Conservation (phyloP, 116 monocot species). For the Dioscorea cayenensis region DNA sequence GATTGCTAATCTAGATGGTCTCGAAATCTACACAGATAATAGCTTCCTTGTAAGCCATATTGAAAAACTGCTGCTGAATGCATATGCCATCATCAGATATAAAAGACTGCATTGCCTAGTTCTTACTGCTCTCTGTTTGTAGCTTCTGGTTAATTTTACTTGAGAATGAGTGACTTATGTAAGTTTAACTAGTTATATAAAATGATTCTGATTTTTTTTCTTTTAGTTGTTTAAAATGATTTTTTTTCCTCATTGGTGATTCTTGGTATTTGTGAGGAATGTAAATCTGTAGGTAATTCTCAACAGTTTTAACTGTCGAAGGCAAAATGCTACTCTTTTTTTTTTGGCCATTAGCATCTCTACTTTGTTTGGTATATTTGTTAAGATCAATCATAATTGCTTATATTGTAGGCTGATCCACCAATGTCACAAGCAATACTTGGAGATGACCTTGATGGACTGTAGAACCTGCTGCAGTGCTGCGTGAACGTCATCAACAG, state of each 20-base stretch:
- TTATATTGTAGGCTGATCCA: constrained; percentile 73
- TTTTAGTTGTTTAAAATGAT: not conserved
- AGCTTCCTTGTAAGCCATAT: no score
- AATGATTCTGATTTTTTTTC: no score
- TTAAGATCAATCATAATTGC: not conserved
- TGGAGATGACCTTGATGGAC: constrained; percentile 58
- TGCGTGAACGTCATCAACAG: constrained; percentile 68
- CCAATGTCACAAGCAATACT: constrained; percentile 69
- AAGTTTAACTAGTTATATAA: not conserved
- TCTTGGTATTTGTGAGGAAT: not conserved
- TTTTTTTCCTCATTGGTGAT: not conserved
- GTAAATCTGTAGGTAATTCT: not conserved
- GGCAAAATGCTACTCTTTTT: no score
- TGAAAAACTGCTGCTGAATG: no score
- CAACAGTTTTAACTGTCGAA: not conserved
- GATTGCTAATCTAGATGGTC: no score
- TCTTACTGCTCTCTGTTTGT: no score
- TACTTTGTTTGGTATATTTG: not conserved
- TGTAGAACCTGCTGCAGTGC: constrained; percentile 66
- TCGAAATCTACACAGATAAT: no score
- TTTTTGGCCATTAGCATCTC: not conserved
- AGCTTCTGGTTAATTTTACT: not conserved
- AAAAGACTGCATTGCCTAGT: no score
- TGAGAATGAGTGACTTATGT: not conserved
- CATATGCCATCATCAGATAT: no score